Base-by-base conservation (phyloP, 768 basidiomycete species). In the Russula emetica region DNA sequence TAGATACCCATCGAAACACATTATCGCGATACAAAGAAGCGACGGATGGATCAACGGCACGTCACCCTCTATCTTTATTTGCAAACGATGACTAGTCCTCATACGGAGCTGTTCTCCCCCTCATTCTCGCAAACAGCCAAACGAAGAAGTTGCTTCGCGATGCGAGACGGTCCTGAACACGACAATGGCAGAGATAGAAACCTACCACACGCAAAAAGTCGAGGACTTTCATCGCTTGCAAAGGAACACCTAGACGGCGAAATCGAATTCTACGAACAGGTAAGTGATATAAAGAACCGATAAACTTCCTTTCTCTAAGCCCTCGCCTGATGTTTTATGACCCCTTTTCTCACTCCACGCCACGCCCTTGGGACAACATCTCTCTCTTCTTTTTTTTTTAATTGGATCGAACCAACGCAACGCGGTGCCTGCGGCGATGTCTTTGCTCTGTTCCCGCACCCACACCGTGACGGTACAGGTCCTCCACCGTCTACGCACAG, bases 141-240 rank as follows among this genome's bases (percentile, higher is more conserved):
- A 87, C 68, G 85, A 87, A 54, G 85, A 88, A 20, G 75, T 87
- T 66, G 84, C 85, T 2, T 80, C 83, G 3, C 83, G 92, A 22
- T 93, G 89, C 72, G 92, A 95, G 74, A 94, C 92, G 0, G 90
- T 93, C 8, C 76, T 95, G 30, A 94, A 94, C 72, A 85, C 85
- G 10, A 93, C 92, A 2, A 87, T 92, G 85, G 90, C 92, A 0
- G 92, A 94, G 76, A 85, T 94, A 79, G 88, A 90, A 55, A 84
- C 81, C 1, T 90, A 92, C 68, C 89, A 92, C 71, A 74, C 76
- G 0, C 88, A 91, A 72, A 89, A 91, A 72, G 71, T 73, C 8
- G 87, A 90, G 69, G 90, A 92, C 68, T 85, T 93, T 64, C 77
- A 18, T 74, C 71, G 1, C 66, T 90, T 16, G 76, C 83, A 5